Conservation (phyloP, 768 basidiomycete species). For the Amanita rubescens region DNA sequence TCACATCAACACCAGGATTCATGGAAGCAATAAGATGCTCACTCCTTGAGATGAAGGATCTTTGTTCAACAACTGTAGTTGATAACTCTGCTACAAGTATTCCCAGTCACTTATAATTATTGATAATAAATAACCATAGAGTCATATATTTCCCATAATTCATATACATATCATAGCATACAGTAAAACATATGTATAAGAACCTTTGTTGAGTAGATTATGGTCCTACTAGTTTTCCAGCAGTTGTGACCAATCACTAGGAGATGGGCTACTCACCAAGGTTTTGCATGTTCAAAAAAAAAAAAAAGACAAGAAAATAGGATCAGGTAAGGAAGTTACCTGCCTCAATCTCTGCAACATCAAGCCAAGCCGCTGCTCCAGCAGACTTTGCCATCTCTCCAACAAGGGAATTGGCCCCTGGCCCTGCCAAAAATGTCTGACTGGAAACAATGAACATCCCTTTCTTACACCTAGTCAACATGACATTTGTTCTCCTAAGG, state of each 20-base stretch:
- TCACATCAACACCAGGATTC: constrained; percentile 67
- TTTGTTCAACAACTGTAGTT: constrained; percentile 33
- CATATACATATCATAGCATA: background rate
- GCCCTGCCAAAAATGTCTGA: constrained; percentile 47
- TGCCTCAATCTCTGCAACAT: constrained; percentile 28
- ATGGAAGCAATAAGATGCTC: constrained; percentile 54
- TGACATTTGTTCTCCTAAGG: constrained; percentile 72
- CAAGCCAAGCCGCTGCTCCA: constrained; percentile 32
- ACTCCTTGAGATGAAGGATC: constrained; percentile 58
- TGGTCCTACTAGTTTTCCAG: constrained; percentile 3
- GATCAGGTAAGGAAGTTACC: constrained; percentile 20
- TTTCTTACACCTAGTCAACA: constrained; percentile 74
- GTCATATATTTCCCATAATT: background rate
- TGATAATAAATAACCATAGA: background rate
- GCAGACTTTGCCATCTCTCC: constrained; percentile 32
- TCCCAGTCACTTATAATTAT: constrained; percentile 24
- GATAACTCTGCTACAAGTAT: constrained; percentile 13
- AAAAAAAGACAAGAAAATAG: background rate
- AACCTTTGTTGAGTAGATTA: constrained; percentile 3
- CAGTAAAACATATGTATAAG: background rate
- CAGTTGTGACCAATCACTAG: background rate
- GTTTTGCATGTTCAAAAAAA: background rate
- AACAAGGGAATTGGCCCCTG: constrained; percentile 41
- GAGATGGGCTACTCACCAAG: constrained; percentile 3
- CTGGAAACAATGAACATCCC: constrained; percentile 74